phyloP scores from a whole-genome alignment of 352 stramenopile species.

The Bremia lactucae region DNA sequence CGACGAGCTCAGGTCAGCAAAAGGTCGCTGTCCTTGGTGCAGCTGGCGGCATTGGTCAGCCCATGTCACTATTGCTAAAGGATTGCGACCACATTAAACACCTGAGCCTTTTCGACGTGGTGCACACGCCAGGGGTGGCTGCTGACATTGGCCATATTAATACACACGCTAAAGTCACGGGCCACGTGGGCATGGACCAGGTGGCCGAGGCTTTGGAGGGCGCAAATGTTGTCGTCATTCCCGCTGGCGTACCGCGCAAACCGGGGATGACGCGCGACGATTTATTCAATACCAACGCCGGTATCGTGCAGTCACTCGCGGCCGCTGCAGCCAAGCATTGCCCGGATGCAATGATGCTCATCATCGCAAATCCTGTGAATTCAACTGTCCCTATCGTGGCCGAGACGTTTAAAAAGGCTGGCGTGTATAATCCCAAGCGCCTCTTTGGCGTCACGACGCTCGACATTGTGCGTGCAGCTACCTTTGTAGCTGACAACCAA shows the following conservation, averaged over 20 bases:
- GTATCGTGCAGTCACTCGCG: conserved; percentile 94
- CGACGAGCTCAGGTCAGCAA: conserved; percentile 45
- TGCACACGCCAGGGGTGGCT: conserved; percentile 95
- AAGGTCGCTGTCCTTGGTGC: conserved; percentile 87
- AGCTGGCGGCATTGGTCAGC: conserved; percentile 96
- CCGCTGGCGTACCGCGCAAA: conserved; percentile 98
- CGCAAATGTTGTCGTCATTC: conserved; percentile 97
- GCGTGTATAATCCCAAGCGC: conserved; percentile 95
- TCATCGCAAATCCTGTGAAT: conserved; percentile 99
- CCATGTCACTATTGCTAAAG: conserved; percentile 97
- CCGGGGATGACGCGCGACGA: conserved; percentile 94
- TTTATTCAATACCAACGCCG: conserved; percentile 92
- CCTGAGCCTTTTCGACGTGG: conserved; percentile 97
- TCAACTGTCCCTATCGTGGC: conserved; percentile 98
- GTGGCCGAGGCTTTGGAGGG: conserved; percentile 60
- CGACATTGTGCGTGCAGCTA: conserved; percentile 96
- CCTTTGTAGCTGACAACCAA: conserved; percentile 84
- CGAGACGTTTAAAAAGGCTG: conserved; percentile 95
- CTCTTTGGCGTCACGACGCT: conserved; percentile 98
- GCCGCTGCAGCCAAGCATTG: conserved; percentile 91
- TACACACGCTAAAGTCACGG: conserved; percentile 66
- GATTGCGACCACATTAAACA: conserved; percentile 92
- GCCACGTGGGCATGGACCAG: conserved; percentile 71
- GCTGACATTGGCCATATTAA: conserved; percentile 94
- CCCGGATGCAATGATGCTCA: conserved; percentile 91